phyloP scores from a whole-genome alignment of 441 rosid genomes.

The Pelargonium myrrhifolium region DNA sequence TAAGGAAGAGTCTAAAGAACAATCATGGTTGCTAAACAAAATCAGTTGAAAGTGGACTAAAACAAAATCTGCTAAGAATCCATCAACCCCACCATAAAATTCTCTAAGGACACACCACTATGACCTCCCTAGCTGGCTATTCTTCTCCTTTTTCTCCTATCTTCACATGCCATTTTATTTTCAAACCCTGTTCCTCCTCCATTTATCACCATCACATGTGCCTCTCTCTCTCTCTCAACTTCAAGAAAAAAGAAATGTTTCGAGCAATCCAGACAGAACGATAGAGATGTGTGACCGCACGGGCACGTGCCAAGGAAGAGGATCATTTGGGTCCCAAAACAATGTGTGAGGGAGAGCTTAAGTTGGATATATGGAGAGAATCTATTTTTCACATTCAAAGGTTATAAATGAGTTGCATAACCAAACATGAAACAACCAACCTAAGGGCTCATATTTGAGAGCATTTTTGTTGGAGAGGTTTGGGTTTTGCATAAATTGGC shows the following conservation, averaged over 20 bases:
- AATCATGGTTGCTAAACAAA: background rate
- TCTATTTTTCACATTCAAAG: slow-evolving; percentile 25
- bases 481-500: background rate
- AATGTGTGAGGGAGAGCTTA: background rate
- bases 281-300: background rate
- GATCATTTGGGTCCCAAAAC: background rate
- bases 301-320: background rate
- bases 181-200: too few species aligned
- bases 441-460: too few species aligned
- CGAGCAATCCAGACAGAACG: background rate
- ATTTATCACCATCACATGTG: too few species aligned
- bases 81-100: too few species aligned
- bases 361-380: slow-evolving; percentile 28
- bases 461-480: too few species aligned
- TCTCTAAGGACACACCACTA: too few species aligned
- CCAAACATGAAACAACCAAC: too few species aligned
- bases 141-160: too few species aligned
- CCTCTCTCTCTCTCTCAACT: too few species aligned
- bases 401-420: slow-evolving; percentile 29
- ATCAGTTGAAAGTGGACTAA: background rate
- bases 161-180: too few species aligned
- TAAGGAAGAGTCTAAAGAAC: slow-evolving; percentile 1
- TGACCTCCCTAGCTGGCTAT: too few species aligned
- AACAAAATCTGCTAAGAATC: background rate
- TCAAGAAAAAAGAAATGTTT: too few species aligned